Base-by-base conservation (phyloP, 1,139 yeast species). In the Candida sanyaensis region DNA sequence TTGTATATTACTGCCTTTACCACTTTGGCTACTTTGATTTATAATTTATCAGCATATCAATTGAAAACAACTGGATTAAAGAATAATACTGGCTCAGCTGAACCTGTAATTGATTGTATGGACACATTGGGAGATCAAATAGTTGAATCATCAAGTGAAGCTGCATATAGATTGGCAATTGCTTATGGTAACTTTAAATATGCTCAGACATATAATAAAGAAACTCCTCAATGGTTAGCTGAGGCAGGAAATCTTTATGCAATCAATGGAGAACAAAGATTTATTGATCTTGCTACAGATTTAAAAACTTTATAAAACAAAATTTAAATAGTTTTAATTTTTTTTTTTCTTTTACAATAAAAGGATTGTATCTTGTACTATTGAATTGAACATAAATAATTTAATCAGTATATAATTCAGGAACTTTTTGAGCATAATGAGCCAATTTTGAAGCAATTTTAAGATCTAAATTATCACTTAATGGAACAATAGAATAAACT, bases 401-500 rank as follows among this genome's bases (percentile, higher is more conserved):
- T 17, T 43, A 44, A 39, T 37, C 60, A 45, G 61, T 64, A 57
- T 67, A 75, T 52, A 75, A 64, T 55, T 75, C 80, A 4, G 78
- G 77, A 8, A 73, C 78, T 58, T 74, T 73, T 48, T 70, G 72
- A 43, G 67, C 65, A 53, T 64, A 73, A 37, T 62, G 62, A 23
- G 70, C 78, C 58, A 75, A 62, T 52, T 70, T 71, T 8, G 48
- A 43, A 31, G 72, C 75, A 40, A 58, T 59, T 8, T 71, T 76
- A 55, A 73, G 62, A 57, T 74, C 71, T 54, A 69, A 58, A 51
- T 66, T 65, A 50, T 76, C 78, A 23, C 81, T 77, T 48, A 80
- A 69, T 47, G 68, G 74, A 42, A 68, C 57, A 4, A 71, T 66
- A 1, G 77, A 68, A 53, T 74, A 70, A 13, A 72, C 79, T 53